Evolutionary conservation across 345 rosid species (phyloP).

Genomic region (Sonneratia caseolaris): DNA sequence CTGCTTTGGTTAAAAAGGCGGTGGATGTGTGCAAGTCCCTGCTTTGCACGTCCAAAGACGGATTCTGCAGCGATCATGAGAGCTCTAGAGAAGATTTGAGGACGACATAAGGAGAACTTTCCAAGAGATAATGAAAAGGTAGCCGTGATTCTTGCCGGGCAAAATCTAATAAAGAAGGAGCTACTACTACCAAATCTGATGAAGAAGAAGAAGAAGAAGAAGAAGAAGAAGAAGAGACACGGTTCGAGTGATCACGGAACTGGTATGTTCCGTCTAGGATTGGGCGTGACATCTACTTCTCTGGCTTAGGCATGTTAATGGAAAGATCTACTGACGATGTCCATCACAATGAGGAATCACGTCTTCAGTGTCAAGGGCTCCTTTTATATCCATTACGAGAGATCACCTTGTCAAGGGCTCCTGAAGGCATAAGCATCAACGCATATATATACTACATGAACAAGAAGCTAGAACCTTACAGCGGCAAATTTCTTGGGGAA

Average conservation of each 20-base stretch:
- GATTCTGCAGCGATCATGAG: neutral
- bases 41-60: neutral
- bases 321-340: neutral
- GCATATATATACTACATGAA: neutral
- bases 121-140: neutral
- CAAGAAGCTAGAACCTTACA: neutral
- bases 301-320: neutral
- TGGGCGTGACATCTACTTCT: neutral
- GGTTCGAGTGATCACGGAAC: neutral
- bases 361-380: neutral
- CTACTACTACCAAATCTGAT: neutral
- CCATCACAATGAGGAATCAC: neutral
- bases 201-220: neutral
- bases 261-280: neutral
- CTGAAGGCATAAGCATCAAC: neutral
- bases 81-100: neutral
- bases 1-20: neutral
- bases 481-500: neutral
- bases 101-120: neutral
- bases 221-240: neutral
- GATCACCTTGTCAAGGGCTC: neutral
- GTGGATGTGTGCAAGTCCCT: neutral
- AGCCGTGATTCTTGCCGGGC: neutral
- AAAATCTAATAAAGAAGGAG: neutral
- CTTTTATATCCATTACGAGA: neutral